These are phyloP conservation scores for Coffea humblotiana DNA, from an alignment of 305 asterid genomes.

Conservation along the genomic window DNA sequence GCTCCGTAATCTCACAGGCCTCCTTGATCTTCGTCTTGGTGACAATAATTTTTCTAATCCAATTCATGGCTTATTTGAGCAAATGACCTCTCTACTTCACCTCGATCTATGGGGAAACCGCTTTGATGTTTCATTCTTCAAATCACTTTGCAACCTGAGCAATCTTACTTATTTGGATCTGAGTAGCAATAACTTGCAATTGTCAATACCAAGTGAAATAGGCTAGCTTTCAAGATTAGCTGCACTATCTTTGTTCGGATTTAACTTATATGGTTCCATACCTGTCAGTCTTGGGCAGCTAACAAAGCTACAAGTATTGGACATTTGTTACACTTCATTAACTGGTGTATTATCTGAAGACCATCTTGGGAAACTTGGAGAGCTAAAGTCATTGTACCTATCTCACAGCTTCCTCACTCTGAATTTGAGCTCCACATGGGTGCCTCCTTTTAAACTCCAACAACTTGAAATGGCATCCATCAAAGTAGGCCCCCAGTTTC, in stretches of 20 bases:
- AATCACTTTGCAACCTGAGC: neutral
- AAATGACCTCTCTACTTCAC: neutral
- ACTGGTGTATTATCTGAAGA: too few species aligned
- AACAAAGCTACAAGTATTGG: too few species aligned
- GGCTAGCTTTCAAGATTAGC: neutral
- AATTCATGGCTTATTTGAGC: neutral
- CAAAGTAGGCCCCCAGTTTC: constrained; percentile 9
- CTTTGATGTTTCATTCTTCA: neutral
- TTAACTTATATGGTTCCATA: neutral
- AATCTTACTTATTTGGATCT: constrained; percentile 11
- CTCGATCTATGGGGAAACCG: neutral
- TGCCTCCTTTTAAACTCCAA: constrained; percentile 17
- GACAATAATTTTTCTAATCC: neutral
- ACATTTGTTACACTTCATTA: too few species aligned
- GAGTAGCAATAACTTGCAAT: neutral
- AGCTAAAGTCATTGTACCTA: neutral
- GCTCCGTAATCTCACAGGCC: neutral
- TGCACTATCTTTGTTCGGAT: neutral
- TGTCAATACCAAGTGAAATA: neutral
- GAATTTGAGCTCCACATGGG: constrained; percentile 14
- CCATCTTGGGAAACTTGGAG: constrained; percentile 6
- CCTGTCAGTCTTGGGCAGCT: constrained; percentile 8
- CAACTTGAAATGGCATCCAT: neutral
- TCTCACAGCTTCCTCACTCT: neutral
- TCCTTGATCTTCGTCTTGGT: neutral